Base-by-base conservation (phyloP, 441 rosid genomes). In the Pelargonium exstipulatum region DNA sequence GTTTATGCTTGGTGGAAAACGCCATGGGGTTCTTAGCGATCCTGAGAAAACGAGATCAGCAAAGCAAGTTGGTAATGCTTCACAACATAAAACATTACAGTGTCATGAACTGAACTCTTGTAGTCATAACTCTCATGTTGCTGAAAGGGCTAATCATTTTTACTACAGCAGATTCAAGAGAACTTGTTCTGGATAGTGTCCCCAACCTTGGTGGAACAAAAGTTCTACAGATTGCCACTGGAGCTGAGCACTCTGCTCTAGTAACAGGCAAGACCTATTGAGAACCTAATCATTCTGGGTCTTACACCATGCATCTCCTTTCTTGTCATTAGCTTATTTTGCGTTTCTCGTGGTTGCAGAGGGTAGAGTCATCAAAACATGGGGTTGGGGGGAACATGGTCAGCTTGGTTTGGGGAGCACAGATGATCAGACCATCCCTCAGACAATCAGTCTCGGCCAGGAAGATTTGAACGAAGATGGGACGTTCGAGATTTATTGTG, bases 361-460 rank as follows among this genome's bases (percentile, higher is more conserved):
- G 64, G 88, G 71, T 65, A 88, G 90, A 72, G 76, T 32, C 24
- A 71, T 89, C 55, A 85, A 77, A 85, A 85, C 87, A 66, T 91
- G 95, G 97, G 97, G 98, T 61, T 94, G 98, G 98, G 98, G 97
- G 12, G 98, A 94, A 76, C 98, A 89, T 58, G 96, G 97, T 64
- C 96, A 94, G 78, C 92, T 94, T 74, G 97, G 97, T 7, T 73
- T 86, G 69, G 97, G 97, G 58, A 74, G 74, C 69, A 78, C 90
- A 60, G 7, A 42, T 17, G 96, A 91, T 71, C 87, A 83, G 72
- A 83, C 71, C 22, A 69, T 62, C 14, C 96, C 97, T 20, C 83
- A 70, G 67, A 65, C 66, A 2, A 85, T 88, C 65, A 72, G 61
- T 69, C 69, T 83, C 6, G 71, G 72, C 65, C 68, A 64, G 1